Conservation (phyloP, 495 filamentous ascomycete species). For the Annulohypoxylon maeteangense region DNA sequence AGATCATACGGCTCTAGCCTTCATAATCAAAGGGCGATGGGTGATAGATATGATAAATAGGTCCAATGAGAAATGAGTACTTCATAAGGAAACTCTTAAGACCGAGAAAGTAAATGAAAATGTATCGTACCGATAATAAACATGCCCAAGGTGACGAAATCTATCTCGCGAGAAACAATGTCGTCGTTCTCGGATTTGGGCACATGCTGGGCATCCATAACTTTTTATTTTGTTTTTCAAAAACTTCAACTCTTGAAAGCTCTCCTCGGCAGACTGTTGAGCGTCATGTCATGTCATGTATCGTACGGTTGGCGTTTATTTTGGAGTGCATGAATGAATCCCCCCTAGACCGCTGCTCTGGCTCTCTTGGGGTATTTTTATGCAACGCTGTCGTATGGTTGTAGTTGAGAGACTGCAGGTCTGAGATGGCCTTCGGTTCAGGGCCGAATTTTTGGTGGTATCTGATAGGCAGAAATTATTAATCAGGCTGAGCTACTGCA, state of each 20-base stretch:
- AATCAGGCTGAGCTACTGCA: conserved; percentile 37
- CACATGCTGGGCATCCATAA: conserved; percentile 35
- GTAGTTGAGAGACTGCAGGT: conserved; percentile 21
- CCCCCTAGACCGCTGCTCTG: conserved; percentile 34
- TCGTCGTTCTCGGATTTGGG: conserved; percentile 28
- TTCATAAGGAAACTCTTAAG: background rate
- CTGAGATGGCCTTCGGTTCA: conserved; percentile 10
- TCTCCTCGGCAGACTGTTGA: conserved; percentile 13
- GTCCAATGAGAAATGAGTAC: conserved; percentile 12
- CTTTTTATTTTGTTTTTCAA: conserved; percentile 14
- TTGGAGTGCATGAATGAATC: conserved; percentile 27
- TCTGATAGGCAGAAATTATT: conserved; percentile 24
- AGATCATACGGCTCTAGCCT: background rate
- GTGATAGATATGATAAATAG: conserved; percentile 2
- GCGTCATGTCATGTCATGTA: conserved; percentile 39
- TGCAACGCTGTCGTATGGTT: conserved; percentile 23
- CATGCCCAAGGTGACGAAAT: conserved; percentile 93
- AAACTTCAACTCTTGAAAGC: conserved; percentile 17
- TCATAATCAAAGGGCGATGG: conserved; percentile 8
- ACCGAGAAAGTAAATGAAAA: conserved; percentile 6
- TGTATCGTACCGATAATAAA: conserved; percentile 90
- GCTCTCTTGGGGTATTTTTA: background rate
- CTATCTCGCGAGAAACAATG: conserved; percentile 60
- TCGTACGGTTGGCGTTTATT: conserved; percentile 25
- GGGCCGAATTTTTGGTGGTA: background rate